phyloP scores from a whole-genome alignment of 2,329 filamentous ascomycete species.

The Aspergillus texensis region DNA sequence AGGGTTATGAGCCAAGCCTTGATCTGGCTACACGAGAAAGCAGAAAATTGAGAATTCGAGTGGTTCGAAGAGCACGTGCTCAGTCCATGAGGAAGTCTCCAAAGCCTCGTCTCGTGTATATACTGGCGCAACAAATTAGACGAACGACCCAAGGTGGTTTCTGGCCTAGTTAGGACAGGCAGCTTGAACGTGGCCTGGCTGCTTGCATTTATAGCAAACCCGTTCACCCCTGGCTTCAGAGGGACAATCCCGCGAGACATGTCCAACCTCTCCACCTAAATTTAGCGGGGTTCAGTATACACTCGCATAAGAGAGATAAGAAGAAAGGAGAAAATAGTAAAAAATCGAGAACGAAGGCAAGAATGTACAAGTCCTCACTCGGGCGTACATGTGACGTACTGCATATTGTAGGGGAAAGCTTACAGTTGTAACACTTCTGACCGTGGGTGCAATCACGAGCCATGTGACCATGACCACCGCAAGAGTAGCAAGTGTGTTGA shows the following conservation, averaged over 20 bases:
- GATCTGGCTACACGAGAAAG: constrained; percentile 26
- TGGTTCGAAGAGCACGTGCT: constrained; percentile 26
- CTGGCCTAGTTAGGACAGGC: constrained; percentile 78
- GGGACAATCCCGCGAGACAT: constrained; percentile 94
- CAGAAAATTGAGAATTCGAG: constrained; percentile 27
- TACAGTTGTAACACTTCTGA: constrained; percentile 99
- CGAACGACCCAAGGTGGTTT: constrained; percentile 24
- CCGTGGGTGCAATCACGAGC: constrained; percentile 97
- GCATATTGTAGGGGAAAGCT: constrained; percentile 27
- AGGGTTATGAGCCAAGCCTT: constrained; percentile 23
- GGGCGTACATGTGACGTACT: background rate
- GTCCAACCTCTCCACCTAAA: constrained; percentile 79
- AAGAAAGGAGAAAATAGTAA: background rate
- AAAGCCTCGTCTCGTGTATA: constrained; percentile 21
- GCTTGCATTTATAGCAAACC: constrained; percentile 96
- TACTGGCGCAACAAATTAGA: constrained; percentile 28
- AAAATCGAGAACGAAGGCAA: background rate
- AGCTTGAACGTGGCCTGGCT: constrained; percentile 87
- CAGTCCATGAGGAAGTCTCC: constrained; percentile 15
- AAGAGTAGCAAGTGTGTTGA: constrained; percentile 95
- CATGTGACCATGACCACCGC: constrained; percentile 96
- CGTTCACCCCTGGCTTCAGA: constrained; percentile 89
- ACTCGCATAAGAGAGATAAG: background rate
- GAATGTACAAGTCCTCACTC: background rate
- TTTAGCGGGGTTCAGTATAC: constrained; percentile 7